A percentile compares a stretch with the other conserved stretches of the same genome.
Conservation (phyloP, 352 stramenopile genomes). For the Halophytophthora polymorphica region DNA sequence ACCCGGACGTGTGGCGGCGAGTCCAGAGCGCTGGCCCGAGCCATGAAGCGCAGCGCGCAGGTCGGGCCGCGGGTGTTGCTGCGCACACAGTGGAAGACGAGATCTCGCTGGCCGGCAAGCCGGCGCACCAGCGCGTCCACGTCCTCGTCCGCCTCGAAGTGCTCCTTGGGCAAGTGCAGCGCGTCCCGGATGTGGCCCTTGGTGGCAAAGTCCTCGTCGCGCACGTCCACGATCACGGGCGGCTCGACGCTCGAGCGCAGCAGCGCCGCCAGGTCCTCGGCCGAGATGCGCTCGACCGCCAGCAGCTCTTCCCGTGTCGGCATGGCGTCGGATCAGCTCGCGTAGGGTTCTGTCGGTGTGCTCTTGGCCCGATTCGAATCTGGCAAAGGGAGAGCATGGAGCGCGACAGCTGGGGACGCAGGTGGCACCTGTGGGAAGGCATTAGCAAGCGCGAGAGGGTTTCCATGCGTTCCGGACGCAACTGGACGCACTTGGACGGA, state of each 20-base stretch:
- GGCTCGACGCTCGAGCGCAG: slow-evolving; percentile 9
- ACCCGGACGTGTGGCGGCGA: slow-evolving; percentile 23
- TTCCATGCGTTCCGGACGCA: no score
- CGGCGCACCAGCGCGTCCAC: slow-evolving; percentile 30
- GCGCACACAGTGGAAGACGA: slow-evolving; percentile 45
- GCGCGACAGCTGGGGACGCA: no score
- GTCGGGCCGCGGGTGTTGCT: slow-evolving; percentile 34
- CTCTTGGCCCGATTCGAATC: background rate
- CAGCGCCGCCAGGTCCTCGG: slow-evolving; percentile 16
- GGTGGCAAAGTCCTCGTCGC: slow-evolving; percentile 29
- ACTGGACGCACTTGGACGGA: no score
- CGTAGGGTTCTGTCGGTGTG: background rate
- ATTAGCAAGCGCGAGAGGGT: no score
- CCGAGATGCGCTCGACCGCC: slow-evolving; percentile 24
- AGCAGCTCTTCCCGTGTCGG: slow-evolving; percentile 21
- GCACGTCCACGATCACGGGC: slow-evolving; percentile 25
- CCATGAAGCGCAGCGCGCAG: slow-evolving; percentile 34
- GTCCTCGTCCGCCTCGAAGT: slow-evolving; percentile 34
- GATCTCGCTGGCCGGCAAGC: slow-evolving; percentile 18
- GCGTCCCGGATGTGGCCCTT: slow-evolving; percentile 28
- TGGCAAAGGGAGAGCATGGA: background rate
- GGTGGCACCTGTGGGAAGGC: no score
- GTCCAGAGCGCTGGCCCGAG: slow-evolving; percentile 13
- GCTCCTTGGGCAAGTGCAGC: slow-evolving; percentile 25
- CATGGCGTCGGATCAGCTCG: slow-evolving; percentile 10